Percentiles rank a stretch among this genome's conserved stretches.
Conservation (phyloP, 352 stramenopile species). For the Bremia lactucae region DNA sequence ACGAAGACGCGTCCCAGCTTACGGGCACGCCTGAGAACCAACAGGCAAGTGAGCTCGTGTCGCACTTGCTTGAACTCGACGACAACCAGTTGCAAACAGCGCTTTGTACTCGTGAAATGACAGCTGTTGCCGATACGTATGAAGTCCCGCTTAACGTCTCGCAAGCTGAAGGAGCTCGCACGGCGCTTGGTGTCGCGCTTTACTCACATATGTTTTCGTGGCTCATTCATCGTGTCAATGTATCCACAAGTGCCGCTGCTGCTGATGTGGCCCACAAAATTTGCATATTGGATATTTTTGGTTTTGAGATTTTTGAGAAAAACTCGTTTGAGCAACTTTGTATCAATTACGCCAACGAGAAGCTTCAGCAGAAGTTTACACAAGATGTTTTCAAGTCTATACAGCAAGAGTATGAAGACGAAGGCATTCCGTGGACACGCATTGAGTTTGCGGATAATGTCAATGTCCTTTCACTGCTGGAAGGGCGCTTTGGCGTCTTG, state of each 20-base stretch:
- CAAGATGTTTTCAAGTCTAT: constrained; percentile 92
- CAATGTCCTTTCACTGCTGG: constrained; percentile 85
- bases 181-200: constrained; percentile 68
- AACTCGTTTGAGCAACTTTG: constrained; percentile 95
- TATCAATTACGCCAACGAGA: constrained; percentile 96
- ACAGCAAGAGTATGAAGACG: constrained; percentile 92
- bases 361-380: constrained; percentile 90
- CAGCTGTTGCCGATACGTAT: constrained; percentile 70
- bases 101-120: constrained; percentile 75
- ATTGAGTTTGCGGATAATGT: constrained; percentile 90
- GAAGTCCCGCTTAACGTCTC: constrained; percentile 77
- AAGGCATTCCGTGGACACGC: constrained; percentile 87
- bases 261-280: constrained; percentile 57
- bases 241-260: constrained; percentile 53
- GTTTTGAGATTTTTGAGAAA: constrained; percentile 94
- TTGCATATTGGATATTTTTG: constrained; percentile 95
- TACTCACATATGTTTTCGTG: constrained; percentile 95
- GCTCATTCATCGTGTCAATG: constrained; percentile 87
- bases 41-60: constrained; percentile 35
- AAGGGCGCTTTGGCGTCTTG: constrained; percentile 83
- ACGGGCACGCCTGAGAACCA: constrained; percentile 40
- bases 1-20: constrained; percentile 63
- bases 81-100: constrained; percentile 54
- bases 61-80: constrained; percentile 55
- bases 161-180: constrained; percentile 68